Percentiles rank a stretch among this genome's conserved stretches.
Conservation (phyloP, 345 rosid genomes). For the Brassica carinata region DNA sequence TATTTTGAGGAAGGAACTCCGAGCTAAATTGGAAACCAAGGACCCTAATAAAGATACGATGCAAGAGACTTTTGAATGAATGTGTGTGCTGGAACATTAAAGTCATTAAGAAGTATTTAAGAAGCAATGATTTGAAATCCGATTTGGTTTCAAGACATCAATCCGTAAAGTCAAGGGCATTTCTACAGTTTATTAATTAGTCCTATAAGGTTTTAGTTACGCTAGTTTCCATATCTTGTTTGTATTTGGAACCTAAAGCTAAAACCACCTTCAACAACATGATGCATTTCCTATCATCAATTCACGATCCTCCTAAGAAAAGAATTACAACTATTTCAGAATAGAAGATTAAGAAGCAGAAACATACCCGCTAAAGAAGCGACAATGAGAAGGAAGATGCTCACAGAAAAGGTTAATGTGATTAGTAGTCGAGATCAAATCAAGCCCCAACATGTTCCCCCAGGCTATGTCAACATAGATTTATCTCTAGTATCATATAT, state of each 20-base stretch:
- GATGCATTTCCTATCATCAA: background rate
- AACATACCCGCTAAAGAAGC: slow-evolving; percentile 24
- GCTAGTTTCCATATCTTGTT: background rate
- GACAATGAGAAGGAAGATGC: background rate
- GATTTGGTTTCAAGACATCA: background rate
- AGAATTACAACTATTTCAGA: background rate
- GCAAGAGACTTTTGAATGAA: slow-evolving; percentile 5
- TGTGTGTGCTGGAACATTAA: background rate
- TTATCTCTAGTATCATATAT: background rate
- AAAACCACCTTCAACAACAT: background rate
- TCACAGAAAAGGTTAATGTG: background rate
- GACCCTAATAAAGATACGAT: slow-evolving; percentile 11
- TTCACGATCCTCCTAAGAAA: background rate
- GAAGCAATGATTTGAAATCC: background rate
- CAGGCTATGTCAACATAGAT: background rate
- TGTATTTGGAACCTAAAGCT: background rate
- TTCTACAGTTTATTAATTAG: background rate
- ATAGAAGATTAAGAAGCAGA: background rate
- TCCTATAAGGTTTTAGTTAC: background rate
- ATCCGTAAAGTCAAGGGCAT: background rate
- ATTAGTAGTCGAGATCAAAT: background rate
- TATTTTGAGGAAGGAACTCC: slow-evolving; percentile 66
- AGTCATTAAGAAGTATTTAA: background rate
- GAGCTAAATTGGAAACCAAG: slow-evolving; percentile 50
- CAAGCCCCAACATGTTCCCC: background rate